These are phyloP conservation scores for Backusella macrospora DNA, from an alignment of 192 early-diverging fungal species.

Conservation along the genomic window DNA sequence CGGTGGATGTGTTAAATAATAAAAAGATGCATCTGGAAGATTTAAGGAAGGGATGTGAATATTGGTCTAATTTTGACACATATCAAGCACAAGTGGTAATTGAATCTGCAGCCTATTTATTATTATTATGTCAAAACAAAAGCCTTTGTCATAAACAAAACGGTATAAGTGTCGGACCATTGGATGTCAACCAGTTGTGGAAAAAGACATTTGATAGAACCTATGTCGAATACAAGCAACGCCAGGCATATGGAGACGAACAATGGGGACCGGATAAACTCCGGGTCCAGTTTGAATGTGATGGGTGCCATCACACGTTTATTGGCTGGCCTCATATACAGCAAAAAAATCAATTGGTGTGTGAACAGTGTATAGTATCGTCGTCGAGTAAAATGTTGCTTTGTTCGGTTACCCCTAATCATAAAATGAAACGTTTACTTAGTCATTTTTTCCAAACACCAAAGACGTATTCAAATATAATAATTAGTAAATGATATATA, in stretches of 20 bases:
- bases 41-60: neutral
- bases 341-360: neutral
- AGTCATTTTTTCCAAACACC: neutral
- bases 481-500: too few species aligned
- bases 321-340: constrained; percentile 5
- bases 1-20: neutral
- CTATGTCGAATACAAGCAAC: neutral
- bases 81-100: constrained; percentile 12
- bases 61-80: constrained; percentile 13
- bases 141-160: neutral
- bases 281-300: neutral
- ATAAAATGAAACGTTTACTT: constrained; percentile 6
- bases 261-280: neutral
- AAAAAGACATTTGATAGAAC: constrained; percentile 6
- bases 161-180: neutral
- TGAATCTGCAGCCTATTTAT: neutral
- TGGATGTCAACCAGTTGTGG: neutral
- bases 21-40: neutral
- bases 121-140: neutral
- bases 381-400: neutral
- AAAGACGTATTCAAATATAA: too few species aligned
- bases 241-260: neutral
- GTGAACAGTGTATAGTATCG: neutral
- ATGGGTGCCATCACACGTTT: neutral
- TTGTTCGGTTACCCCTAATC: neutral